These are phyloP conservation scores for Meyerozyma sp. DNA, from an alignment of 1,139 yeast species.

Conservation along the genomic window DNA sequence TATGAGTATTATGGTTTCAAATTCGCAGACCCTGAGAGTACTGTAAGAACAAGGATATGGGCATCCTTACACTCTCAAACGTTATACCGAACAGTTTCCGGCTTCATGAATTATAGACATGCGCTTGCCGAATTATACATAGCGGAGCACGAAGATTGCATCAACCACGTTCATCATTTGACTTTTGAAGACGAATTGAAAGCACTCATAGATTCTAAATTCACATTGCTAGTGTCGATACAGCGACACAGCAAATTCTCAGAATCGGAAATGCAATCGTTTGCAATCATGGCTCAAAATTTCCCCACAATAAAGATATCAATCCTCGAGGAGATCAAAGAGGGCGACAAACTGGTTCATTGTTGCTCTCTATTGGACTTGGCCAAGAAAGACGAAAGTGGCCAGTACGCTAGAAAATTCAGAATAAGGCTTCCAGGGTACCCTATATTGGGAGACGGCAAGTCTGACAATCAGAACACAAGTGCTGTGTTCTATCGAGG, in stretches of 20 bases:
- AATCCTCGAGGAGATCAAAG: conserved; percentile 45
- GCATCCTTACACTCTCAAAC: conserved; percentile 78
- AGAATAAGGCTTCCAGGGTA: conserved; percentile 69
- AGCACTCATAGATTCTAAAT: conserved; percentile 56
- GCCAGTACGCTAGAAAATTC: conserved; percentile 44
- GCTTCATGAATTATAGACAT: conserved; percentile 64
- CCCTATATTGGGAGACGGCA: conserved; percentile 88
- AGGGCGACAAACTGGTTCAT: conserved; percentile 26
- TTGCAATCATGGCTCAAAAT: conserved; percentile 50
- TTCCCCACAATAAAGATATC: conserved; percentile 61
- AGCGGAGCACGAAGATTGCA: conserved; percentile 46
- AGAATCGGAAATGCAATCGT: conserved; percentile 48
- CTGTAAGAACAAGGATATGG: conserved; percentile 73
- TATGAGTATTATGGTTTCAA: conserved; percentile 69
- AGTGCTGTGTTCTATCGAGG: conserved; percentile 77
- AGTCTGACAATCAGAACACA: conserved; percentile 81
- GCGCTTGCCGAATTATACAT: conserved; percentile 65
- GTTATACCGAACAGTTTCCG: conserved; percentile 69
- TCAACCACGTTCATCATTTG: conserved; percentile 13
- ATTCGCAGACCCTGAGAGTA: conserved; percentile 53
- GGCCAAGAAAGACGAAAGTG: conserved; percentile 32
- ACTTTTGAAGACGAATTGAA: conserved; percentile 40
- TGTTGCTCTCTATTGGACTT: conserved; percentile 66
- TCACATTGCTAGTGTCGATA: conserved; percentile 64
- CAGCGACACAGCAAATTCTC: conserved; percentile 55